phyloP scores from a whole-genome alignment of 371 early-diverging fungal species.

The Mortierella sp. region DNA sequence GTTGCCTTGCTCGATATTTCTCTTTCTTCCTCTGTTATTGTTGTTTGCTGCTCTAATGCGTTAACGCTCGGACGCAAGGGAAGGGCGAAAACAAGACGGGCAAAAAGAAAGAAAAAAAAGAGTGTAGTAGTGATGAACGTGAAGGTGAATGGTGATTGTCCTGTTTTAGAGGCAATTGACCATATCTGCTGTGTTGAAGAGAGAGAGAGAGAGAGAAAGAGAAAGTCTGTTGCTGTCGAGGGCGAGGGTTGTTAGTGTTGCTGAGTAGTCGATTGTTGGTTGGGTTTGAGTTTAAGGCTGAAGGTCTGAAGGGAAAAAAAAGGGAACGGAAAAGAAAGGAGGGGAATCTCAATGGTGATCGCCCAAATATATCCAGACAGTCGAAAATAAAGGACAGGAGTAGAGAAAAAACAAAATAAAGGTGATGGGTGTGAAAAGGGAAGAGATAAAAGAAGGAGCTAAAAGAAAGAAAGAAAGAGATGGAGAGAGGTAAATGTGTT shows the following conservation, averaged over 20 bases:
- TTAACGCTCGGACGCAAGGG: constrained; percentile 1
- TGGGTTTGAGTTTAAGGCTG: neutral
- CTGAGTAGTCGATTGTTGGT: neutral
- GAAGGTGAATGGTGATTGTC: no score
- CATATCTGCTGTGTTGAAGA: neutral
- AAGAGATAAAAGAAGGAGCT: no score
- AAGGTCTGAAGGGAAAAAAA: no score
- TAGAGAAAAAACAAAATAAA: neutral
- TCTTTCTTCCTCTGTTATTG: neutral
- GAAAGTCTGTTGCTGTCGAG: neutral
- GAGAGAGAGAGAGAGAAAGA: neutral
- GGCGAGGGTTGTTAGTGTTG: neutral
- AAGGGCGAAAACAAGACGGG: neutral
- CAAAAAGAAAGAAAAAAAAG: neutral
- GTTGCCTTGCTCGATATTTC: neutral
- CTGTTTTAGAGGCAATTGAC: neutral
- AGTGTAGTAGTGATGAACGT: neutral
- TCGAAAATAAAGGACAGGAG: neutral
- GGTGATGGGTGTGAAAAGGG: neutral
- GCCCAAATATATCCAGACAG: neutral
- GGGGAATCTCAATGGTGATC: neutral
- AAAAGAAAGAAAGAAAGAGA: neutral
- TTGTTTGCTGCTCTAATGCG: constrained; percentile 1
- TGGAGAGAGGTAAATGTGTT: neutral
- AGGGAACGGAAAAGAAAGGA: neutral